Base-by-base conservation (phyloP, 2,329 filamentous ascomycete genomes). In the Ilyonectria sp. region DNA sequence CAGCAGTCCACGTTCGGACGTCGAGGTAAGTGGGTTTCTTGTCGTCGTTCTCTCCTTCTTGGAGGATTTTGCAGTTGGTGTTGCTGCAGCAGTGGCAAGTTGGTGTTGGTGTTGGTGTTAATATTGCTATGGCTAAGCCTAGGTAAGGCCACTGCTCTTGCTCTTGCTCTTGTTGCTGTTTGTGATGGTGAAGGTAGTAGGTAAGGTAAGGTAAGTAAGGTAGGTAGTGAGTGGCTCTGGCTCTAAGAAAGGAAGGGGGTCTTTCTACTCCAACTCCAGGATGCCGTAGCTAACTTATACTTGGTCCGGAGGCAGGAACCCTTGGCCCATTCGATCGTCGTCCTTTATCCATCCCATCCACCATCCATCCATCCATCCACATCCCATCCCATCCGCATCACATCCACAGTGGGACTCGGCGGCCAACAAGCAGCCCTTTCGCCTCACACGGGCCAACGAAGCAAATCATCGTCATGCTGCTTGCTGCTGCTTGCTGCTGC, bases 221-320 rank as follows among this genome's bases (percentile, higher is more conserved):
- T 26, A 26, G 26, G 26, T 26, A 26, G 26, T 26, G 26, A 33
- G 31, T 55, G 46, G 56, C 50, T 33, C 13, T 59, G 44, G n/a
- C 55, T 49, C 49, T 55, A 50, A 52, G 21, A 23, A 56, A 23
- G 26, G 47, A 50, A 63, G 49, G 29, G 29, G 29, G 29, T 6
- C 29, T 29, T 29, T 52, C 26, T 52, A 29, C 17, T 29, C 49
- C 29, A 52, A 52, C 49, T 33, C 29, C 17, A 70, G 63, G 68
- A 78, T 73, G 76, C 67, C 70, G 70, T 74, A 76, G 77, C 77
- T 73, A 82, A 80, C 80, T 82, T 82, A 82, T 82, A 82, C 79
- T 77, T 73, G 74, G 72, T 75, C 67, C n/a, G 26, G 47, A 31
- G 29, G 40, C 40, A 43, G 40, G 40, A 43, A 43, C 71, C 53